A percentile compares a stretch with the other conserved stretches of the same genome.
Conservation (phyloP, 352 stramenopile species). For the Phytophthora tentaculata region DNA sequence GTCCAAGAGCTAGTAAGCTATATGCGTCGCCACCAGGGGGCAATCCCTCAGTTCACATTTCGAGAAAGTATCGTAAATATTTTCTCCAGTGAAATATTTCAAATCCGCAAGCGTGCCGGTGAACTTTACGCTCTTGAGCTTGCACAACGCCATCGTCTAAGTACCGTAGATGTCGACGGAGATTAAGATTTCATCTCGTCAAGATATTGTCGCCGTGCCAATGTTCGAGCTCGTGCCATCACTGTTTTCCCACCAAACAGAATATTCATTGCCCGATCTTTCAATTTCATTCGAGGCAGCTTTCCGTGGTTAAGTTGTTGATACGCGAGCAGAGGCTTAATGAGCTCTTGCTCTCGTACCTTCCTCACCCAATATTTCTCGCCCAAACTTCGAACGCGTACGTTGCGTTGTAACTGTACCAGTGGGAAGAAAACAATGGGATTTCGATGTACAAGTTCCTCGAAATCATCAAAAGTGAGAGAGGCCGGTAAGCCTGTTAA, state of each 20-base stretch:
- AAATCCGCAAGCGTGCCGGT: conserved; percentile 54
- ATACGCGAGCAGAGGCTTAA: conserved; percentile 45
- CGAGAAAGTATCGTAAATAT: conserved; percentile 50
- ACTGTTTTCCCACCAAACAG: conserved; percentile 41
- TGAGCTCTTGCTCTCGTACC: conserved; percentile 45
- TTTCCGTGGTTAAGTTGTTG: conserved; percentile 47
- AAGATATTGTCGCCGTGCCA: conserved; percentile 50
- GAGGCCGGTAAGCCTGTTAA: conserved; percentile 19
- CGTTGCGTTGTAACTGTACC: conserved; percentile 54
- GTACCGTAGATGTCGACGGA: conserved; percentile 8
- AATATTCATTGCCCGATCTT: conserved; percentile 36
- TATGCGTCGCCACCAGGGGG: conserved; percentile 63
- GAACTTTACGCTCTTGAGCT: conserved; percentile 57
- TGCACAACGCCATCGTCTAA: conserved; percentile 37
- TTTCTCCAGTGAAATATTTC: conserved; percentile 52
- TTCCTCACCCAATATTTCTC: conserved; percentile 63
- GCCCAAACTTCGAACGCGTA: conserved; percentile 42
- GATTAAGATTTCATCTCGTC: conserved; percentile 19
- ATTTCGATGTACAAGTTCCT: conserved; percentile 54
- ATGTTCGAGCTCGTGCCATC: conserved; percentile 32
- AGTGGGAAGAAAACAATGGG: conserved; percentile 62
- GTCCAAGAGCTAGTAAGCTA: conserved; percentile 60
- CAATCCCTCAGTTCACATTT: conserved; percentile 49
- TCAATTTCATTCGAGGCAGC: conserved; percentile 44
- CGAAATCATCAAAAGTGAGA: conserved; percentile 60